Conservation (phyloP, 805 yeast genomes). For the Torulaspora delbrueckii region DNA sequence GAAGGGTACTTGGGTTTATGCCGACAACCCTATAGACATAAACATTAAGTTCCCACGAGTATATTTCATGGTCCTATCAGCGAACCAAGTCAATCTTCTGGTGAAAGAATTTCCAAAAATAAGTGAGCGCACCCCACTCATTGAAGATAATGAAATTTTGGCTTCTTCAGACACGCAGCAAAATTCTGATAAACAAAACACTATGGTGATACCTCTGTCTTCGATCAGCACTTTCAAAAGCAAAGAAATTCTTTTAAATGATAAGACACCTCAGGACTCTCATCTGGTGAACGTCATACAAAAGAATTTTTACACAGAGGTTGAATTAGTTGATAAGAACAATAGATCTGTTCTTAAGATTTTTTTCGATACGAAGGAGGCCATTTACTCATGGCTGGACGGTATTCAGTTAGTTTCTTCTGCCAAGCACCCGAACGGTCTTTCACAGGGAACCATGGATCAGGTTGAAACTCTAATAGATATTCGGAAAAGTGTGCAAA, state of each 20-base stretch:
- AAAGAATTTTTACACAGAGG: constrained; percentile 52
- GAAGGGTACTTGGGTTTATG: constrained; percentile 76
- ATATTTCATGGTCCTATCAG: constrained; percentile 58
- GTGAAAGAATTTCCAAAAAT: constrained; percentile 55
- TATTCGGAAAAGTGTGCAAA: constrained; percentile 46
- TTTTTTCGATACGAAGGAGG: constrained; percentile 64
- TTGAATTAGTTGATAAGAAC: constrained; percentile 44
- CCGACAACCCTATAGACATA: constrained; percentile 46
- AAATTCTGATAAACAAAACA: constrained; percentile 12
- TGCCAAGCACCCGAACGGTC: constrained; percentile 21
- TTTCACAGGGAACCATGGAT: constrained; percentile 42
- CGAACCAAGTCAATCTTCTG: constrained; percentile 56
- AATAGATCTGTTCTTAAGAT: constrained; percentile 48
- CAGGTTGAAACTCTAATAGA: constrained; percentile 44
- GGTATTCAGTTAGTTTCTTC: constrained; percentile 55
- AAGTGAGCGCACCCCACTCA: constrained; percentile 47
- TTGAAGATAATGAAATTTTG: constrained; percentile 49
- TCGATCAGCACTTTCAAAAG: constrained; percentile 49
- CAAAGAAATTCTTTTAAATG: constrained; percentile 45
- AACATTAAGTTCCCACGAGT: constrained; percentile 36
- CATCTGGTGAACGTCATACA: constrained; percentile 54
- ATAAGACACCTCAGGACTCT: constrained; percentile 40
- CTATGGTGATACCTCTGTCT: constrained; percentile 45
- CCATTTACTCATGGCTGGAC: constrained; percentile 71
- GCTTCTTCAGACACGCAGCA: constrained; percentile 6